Conservation (phyloP, 352 stramenopile species). For the Pythium myriotylum region DNA sequence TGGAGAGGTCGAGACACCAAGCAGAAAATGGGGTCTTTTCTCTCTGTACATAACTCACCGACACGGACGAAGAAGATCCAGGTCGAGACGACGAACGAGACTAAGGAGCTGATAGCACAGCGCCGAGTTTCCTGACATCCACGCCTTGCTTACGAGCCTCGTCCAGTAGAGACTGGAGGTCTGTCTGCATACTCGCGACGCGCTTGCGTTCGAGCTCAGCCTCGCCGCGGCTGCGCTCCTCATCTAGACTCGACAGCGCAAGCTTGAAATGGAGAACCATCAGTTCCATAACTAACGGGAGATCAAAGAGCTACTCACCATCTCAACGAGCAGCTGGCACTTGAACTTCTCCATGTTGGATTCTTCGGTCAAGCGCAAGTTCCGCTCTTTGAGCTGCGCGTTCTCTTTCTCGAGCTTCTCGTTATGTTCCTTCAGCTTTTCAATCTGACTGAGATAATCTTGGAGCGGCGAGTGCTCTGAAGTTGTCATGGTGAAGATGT, state of each 20-base stretch:
- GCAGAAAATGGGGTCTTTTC: no score
- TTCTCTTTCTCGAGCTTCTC: slow-evolving; percentile 63
- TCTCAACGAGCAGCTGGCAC: slow-evolving; percentile 85
- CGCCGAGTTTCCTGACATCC: slow-evolving; percentile 61
- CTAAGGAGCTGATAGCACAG: slow-evolving; percentile 29
- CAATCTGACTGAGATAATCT: slow-evolving; percentile 37
- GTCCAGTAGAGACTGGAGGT: slow-evolving; percentile 74
- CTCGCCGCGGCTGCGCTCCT: slow-evolving; percentile 65
- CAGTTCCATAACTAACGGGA: background rate
- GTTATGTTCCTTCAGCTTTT: slow-evolving; percentile 46
- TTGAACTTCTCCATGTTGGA: slow-evolving; percentile 91
- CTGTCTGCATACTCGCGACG: slow-evolving; percentile 53
- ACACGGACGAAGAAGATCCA: background rate
- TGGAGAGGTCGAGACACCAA: no score
- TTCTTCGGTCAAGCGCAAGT: slow-evolving; percentile 65
- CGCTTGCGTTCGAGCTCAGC: slow-evolving; percentile 67
- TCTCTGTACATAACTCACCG: no score
- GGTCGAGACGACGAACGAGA: no score
- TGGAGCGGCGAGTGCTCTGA: slow-evolving; percentile 65
- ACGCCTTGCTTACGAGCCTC: slow-evolving; percentile 65
- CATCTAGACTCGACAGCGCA: slow-evolving; percentile 79
- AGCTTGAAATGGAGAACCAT: slow-evolving; percentile 39
- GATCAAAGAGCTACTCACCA: slow-evolving; percentile 34
- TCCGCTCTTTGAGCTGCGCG: slow-evolving; percentile 55
- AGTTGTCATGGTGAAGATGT: no score